A percentile compares a stretch with the other conserved stretches of the same genome.
Conservation (phyloP, 305 asterid species). For the Fraxinus xanthoxyloides region DNA sequence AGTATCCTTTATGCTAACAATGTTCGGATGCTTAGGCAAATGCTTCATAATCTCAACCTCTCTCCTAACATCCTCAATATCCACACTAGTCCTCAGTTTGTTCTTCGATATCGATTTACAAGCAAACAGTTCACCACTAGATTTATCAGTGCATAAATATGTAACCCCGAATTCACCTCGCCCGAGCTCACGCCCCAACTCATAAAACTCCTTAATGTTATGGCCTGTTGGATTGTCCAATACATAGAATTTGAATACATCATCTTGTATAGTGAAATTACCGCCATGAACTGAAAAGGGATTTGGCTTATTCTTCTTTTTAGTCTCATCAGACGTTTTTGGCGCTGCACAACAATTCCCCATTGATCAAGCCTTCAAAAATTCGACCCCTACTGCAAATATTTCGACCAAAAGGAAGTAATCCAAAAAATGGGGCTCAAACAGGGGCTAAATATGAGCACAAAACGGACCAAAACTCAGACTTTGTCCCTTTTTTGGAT, state of each 20-base stretch:
- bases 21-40: slow-evolving; percentile 70
- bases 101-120: slow-evolving; percentile 82
- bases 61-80: slow-evolving; percentile 83
- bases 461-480: slow-evolving; percentile 16
- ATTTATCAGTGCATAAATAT: slow-evolving; percentile 61
- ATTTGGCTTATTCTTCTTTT: slow-evolving; percentile 24
- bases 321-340: slow-evolving; percentile 23
- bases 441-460: slow-evolving; percentile 1
- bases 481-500: slow-evolving; percentile 14
- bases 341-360: slow-evolving; percentile 51
- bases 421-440: background rate
- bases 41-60: slow-evolving; percentile 86
- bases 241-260: slow-evolving; percentile 43
- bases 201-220: slow-evolving; percentile 55
- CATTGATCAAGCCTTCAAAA: slow-evolving; percentile 21
- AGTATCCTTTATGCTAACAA: slow-evolving; percentile 71
- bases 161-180: slow-evolving; percentile 85
- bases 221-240: slow-evolving; percentile 64
- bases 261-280: slow-evolving; percentile 22
- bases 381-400: background rate
- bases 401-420: background rate
- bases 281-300: slow-evolving; percentile 35
- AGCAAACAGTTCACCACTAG: slow-evolving; percentile 55
- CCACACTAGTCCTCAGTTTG: slow-evolving; percentile 71
- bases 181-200: slow-evolving; percentile 74